Base-by-base conservation (phyloP, 2,329 filamentous ascomycete species). In the Ceratocystis harringtonii region DNA sequence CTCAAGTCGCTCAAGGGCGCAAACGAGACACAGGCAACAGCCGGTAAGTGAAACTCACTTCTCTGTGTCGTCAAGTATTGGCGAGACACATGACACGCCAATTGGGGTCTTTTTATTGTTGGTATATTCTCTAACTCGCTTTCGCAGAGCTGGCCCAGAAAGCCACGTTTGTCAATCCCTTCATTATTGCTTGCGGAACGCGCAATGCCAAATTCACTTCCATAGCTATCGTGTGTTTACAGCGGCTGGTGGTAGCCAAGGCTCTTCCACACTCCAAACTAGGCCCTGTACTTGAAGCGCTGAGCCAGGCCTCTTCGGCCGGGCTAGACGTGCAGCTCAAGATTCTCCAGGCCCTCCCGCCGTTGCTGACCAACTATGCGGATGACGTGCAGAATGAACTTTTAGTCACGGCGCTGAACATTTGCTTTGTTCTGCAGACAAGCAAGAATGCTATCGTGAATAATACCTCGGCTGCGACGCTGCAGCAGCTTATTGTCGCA, bases 391-490 rank as follows among this genome's bases (percentile, higher is more conserved):
- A 87, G 67, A 90, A 89, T 1, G 88, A 92, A 67, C 78, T 95
- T 43, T 80, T 99, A 48, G 88, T 90, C 32, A 90, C 84, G 8
- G 84, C 89, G 0, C 77, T 99, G 69, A 92, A 95, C 73, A 90
- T 96, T 72, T 97, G 94, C 76, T 94, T 94, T 68, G 87, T 90
- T 62, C 77, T 99, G 61, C 92, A 97, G 75, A 87, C 85, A 66
- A 94, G 89, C 75, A 97, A 96, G 76, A 95, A 92, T 76, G 85
- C 87, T 30, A 91, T 95, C 63, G 91, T 99, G 70, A 95, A 92
- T 72, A 95, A 95, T 71, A 97, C 95, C 0, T 94, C 94, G 8
- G 90, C 92, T 30, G 94, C 94, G n/a, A 97, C 94, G 1, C 78
- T 99, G 64, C 92, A 96, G 75, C 94, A 97, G 74, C 82, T 99